Conservation (phyloP, 2,329 filamentous ascomycete species). For the Colletotrichum karsti region DNA sequence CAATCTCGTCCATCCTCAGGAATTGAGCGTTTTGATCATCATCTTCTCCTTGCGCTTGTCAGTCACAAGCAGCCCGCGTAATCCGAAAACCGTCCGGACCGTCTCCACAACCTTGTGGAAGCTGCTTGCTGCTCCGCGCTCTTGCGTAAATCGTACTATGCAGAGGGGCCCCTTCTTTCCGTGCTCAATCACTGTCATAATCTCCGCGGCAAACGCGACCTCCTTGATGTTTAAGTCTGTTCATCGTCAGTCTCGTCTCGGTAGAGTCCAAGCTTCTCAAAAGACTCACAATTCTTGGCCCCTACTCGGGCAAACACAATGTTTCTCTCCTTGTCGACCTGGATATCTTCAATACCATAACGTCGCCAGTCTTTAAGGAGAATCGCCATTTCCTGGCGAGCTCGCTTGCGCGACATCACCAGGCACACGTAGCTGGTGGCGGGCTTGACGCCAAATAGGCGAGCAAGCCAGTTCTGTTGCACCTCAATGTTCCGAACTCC, state of each 20-base stretch:
- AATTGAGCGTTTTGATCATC: constrained; percentile 75
- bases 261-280: not conserved
- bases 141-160: constrained; percentile 87
- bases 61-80: constrained; percentile 72
- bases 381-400: constrained; percentile 79
- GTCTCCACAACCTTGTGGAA: constrained; percentile 86
- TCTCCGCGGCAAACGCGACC: constrained; percentile 86
- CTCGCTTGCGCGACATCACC: constrained; percentile 71
- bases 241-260: constrained; percentile 29
- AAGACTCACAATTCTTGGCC: constrained; percentile 78
- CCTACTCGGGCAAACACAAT: constrained; percentile 82
- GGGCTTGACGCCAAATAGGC: constrained; percentile 89
- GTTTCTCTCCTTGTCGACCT: constrained; percentile 81
- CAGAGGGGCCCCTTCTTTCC: constrained; percentile 79
- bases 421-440: constrained; percentile 80
- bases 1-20: constrained; percentile 41
- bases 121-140: constrained; percentile 89
- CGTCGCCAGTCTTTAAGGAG: constrained; percentile 82
- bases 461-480: constrained; percentile 87
- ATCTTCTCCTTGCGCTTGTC: constrained; percentile 74
- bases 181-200: constrained; percentile 90
- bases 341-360: constrained; percentile 82
- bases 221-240: constrained; percentile 83
- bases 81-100: constrained; percentile 73
- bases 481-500: constrained; percentile 66